Conservation (phyloP, 345 rosid genomes). For the Eucalyptus pauciflora region DNA sequence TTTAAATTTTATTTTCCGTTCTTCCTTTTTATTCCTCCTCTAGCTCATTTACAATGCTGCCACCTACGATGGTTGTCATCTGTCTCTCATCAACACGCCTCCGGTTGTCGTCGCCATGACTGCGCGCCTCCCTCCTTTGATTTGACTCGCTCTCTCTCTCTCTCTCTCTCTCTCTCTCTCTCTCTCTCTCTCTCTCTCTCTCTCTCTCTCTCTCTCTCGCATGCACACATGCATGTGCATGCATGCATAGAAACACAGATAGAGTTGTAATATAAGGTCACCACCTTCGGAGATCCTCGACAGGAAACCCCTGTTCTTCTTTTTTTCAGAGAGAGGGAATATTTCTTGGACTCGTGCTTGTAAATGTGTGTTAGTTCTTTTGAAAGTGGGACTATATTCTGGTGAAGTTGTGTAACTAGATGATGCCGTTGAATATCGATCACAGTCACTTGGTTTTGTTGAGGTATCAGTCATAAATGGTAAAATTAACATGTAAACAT, state of each 20-base stretch:
- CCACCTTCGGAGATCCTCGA: background rate
- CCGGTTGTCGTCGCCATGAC: background rate
- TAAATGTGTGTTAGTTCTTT: background rate
- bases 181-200: background rate
- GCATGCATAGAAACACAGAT: background rate
- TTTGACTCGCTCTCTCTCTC: background rate
- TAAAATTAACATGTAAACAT: background rate
- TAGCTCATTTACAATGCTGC: background rate
- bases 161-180: no score
- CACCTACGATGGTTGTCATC: background rate
- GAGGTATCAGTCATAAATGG: background rate
- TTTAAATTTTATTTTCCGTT: background rate
- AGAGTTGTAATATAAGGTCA: background rate
- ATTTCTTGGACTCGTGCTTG: background rate
- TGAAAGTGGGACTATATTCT: background rate
- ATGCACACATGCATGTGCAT: background rate
- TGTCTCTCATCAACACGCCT: background rate
- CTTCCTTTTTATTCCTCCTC: background rate
- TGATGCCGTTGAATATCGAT: background rate
- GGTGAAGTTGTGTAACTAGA: background rate
- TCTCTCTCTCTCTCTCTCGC: background rate
- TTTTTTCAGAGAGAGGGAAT: background rate
- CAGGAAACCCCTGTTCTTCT: background rate
- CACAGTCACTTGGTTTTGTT: background rate
- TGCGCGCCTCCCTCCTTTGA: background rate